Percentiles rank a stretch among this genome's conserved stretches.
Conservation (phyloP, 1,139 yeast genomes). For the Candida frijolesensis region DNA sequence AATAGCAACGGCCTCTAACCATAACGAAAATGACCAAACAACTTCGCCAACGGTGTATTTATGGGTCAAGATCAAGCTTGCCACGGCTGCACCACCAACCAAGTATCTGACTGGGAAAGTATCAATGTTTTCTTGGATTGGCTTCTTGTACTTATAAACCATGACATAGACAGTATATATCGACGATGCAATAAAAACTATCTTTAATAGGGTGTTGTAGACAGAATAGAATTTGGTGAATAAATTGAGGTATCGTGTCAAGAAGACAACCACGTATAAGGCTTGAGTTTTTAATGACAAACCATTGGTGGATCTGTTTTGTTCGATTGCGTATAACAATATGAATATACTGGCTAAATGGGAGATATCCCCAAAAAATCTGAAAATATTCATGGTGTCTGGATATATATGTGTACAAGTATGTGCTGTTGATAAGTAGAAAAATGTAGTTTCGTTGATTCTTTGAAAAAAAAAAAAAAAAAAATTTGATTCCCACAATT, state of each 20-base stretch:
- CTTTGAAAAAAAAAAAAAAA: neutral
- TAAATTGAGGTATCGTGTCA: slow-evolving; percentile 78
- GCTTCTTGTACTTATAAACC: slow-evolving; percentile 60
- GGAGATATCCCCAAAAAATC: slow-evolving; percentile 72
- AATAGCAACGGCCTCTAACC: slow-evolving; percentile 91
- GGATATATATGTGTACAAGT: neutral
- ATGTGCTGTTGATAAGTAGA: neutral
- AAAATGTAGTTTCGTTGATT: neutral
- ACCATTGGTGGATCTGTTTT: slow-evolving; percentile 73
- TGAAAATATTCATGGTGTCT: slow-evolving; percentile 49
- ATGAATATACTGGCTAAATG: slow-evolving; percentile 82
- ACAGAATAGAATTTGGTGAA: slow-evolving; percentile 61
- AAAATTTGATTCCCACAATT: neutral
- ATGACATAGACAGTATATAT: slow-evolving; percentile 75
- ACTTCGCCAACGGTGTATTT: slow-evolving; percentile 64
- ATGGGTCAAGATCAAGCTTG: slow-evolving; percentile 68
- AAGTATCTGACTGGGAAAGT: slow-evolving; percentile 77
- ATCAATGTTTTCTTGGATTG: slow-evolving; percentile 57
- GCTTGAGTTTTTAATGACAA: slow-evolving; percentile 87
- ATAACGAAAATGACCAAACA: slow-evolving; percentile 74
- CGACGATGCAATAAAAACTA: slow-evolving; percentile 77
- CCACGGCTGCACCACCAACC: slow-evolving; percentile 59
- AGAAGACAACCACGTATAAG: slow-evolving; percentile 74
- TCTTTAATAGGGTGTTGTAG: slow-evolving; percentile 80
- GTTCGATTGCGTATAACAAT: slow-evolving; percentile 69